A percentile compares a stretch with the other conserved stretches of the same genome.
phyloP scores from a whole-genome alignment of 139 green algal species.

The Diplosphaera chodatii region DNA sequence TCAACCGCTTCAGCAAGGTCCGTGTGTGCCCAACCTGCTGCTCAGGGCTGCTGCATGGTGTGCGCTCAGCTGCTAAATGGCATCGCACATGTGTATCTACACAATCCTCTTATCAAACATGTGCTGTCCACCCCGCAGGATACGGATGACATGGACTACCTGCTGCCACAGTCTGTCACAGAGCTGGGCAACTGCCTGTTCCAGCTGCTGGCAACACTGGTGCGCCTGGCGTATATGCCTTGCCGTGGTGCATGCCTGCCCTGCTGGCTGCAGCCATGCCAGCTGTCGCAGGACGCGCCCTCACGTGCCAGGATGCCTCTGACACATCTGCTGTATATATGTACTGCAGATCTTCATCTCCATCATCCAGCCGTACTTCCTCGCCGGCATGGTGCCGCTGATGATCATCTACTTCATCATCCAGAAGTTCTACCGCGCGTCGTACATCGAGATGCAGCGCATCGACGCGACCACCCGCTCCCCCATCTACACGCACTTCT shows the following conservation, averaged over 20 bases:
- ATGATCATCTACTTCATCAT: constrained; percentile 71
- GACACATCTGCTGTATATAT: too few relatives aligned
- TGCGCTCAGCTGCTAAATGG: too few relatives aligned
- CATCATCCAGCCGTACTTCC: constrained; percentile 40
- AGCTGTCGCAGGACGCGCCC: too few relatives aligned
- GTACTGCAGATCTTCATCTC: constrained; percentile 57
- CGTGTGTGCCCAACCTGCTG: too few relatives aligned
- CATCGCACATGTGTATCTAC: too few relatives aligned
- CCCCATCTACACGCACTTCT: constrained; percentile 80
- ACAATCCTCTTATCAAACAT: too few relatives aligned
- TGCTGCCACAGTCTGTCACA: constrained; percentile 53
- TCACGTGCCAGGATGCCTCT: too few relatives aligned
- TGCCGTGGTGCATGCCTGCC: too few relatives aligned
- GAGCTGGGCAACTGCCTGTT: constrained; percentile 52
- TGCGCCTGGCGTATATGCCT: constrained; percentile 6
- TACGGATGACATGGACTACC: constrained; percentile 75
- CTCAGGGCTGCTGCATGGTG: too few relatives aligned
- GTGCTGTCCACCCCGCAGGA: too few relatives aligned
- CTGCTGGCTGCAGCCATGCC: too few relatives aligned
- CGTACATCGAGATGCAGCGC: constrained; percentile 91
- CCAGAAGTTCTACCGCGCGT: constrained; percentile 34
- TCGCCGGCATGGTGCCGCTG: constrained; percentile 49
- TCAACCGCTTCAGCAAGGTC: constrained; percentile 85
- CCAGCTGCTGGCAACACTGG: constrained; percentile 53
- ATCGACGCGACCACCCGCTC: constrained; percentile 76